A percentile compares a stretch with the other conserved stretches of the same genome.
These are phyloP conservation scores for Aspergillus bertholletiae DNA, from an alignment of 495 filamentous ascomycete species.

Conservation along the genomic window DNA sequence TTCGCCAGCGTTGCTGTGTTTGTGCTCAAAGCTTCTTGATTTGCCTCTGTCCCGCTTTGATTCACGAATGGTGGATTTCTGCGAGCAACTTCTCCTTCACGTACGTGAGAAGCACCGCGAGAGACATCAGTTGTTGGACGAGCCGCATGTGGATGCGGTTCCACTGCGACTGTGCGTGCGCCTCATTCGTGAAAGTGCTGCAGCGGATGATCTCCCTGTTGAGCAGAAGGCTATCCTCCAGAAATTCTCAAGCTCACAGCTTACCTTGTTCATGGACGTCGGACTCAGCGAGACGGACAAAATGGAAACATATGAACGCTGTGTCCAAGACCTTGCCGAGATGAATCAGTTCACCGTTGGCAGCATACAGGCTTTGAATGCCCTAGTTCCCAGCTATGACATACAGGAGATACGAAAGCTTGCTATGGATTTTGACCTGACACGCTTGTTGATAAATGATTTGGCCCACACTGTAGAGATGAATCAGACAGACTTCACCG, in stretches of 20 bases:
- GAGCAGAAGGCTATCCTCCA: conserved; percentile 45
- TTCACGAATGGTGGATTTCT: conserved; percentile 49
- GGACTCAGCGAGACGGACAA: conserved; percentile 49
- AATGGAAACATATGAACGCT: conserved; percentile 52
- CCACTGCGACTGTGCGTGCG: conserved; percentile 56
- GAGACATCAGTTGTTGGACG: conserved; percentile 14
- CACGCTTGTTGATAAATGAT: conserved; percentile 48
- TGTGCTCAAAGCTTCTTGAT: conserved; percentile 70
- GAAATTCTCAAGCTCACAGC: conserved; percentile 54
- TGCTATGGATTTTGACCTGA: conserved; percentile 51
- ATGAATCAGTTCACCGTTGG: conserved; percentile 57
- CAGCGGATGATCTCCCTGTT: conserved; percentile 30
- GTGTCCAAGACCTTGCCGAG: conserved; percentile 55
- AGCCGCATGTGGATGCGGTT: conserved; percentile 29
- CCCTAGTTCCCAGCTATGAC: conserved; percentile 48
- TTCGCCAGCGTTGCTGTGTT: conserved; percentile 55
- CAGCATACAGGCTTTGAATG: conserved; percentile 67
- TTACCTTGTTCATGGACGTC: conserved; percentile 47
- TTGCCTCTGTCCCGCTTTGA: conserved; percentile 62
- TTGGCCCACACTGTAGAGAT: conserved; percentile 42
- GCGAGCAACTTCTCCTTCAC: conserved; percentile 34
- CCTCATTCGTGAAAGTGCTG: conserved; percentile 62
- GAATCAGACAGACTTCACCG: conserved; percentile 33
- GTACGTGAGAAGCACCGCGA: conserved; percentile 32
- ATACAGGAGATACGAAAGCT: conserved; percentile 48